Percentiles rank a stretch among this genome's conserved stretches.
Evolutionary conservation across 208 protist species (phyloP).

Genomic region (Strigomonas culicis): DNA sequence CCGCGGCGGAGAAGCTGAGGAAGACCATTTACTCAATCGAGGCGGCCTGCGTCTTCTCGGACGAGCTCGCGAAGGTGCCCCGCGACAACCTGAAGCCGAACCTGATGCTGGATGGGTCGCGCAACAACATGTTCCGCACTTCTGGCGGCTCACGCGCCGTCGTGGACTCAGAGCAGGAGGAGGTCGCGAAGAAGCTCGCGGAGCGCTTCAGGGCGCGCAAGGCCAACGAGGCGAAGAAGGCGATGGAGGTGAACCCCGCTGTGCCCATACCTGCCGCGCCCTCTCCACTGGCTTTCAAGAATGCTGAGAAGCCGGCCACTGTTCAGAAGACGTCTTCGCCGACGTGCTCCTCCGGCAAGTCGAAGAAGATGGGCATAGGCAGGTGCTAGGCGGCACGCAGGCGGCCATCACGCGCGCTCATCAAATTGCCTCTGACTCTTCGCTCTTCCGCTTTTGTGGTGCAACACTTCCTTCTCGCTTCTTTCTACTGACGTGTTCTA

Average conservation of each 20-base stretch:
- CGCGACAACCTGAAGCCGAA: slow-evolving; percentile 55
- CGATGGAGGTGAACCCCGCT: background rate
- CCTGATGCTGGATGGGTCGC: slow-evolving; percentile 58
- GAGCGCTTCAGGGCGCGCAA: slow-evolving; percentile 13
- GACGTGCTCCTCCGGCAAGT: background rate
- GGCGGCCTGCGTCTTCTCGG: slow-evolving; percentile 67
- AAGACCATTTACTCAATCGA: slow-evolving; percentile 43
- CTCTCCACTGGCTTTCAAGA: too few species aligned
- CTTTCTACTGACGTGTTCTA: background rate
- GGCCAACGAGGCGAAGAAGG: slow-evolving; percentile 5
- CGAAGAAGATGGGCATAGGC: background rate
- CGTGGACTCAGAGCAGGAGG: slow-evolving; percentile 18
- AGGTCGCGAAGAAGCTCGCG: slow-evolving; percentile 20
- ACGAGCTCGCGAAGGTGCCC: slow-evolving; percentile 59
- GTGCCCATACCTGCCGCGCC: too few species aligned
- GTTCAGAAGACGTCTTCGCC: too few species aligned
- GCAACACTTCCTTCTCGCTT: background rate
- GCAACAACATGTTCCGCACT: slow-evolving; percentile 33
- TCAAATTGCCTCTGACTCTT: background rate
- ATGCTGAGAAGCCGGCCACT: too few species aligned
- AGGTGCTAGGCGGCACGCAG: too few species aligned
- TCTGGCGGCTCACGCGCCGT: slow-evolving; percentile 30
- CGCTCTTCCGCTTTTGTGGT: background rate
- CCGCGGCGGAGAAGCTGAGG: slow-evolving; percentile 25
- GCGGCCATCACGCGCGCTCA: too few species aligned